These are phyloP conservation scores for Cercospora zeina DNA, from an alignment of 2,329 filamentous ascomycete species.

Conservation along the genomic window DNA sequence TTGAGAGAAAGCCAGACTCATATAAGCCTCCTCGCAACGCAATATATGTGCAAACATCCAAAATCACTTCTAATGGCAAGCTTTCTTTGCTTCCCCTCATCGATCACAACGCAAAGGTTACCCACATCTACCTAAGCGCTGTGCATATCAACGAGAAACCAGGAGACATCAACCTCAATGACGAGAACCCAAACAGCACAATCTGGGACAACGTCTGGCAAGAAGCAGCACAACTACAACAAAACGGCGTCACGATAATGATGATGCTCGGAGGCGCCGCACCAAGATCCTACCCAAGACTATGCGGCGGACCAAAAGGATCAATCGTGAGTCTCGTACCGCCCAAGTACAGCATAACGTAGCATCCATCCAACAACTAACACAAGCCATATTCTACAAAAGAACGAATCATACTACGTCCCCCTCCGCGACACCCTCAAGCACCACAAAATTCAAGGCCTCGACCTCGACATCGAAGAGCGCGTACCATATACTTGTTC, in stretches of 20 bases:
- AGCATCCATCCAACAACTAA: background rate
- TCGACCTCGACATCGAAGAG: constrained; percentile 40
- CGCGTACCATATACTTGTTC: constrained; percentile 31
- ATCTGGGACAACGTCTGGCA: constrained; percentile 32
- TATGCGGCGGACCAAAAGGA: constrained; percentile 31
- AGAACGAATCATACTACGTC: constrained; percentile 35
- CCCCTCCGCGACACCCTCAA: constrained; percentile 35
- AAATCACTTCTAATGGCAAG: constrained; percentile 28
- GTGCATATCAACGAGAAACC: constrained; percentile 36
- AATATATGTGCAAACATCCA: constrained; percentile 37
- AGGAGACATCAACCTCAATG: constrained; percentile 35
- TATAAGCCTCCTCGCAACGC: constrained; percentile 27
- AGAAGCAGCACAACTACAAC: constrained; percentile 34
- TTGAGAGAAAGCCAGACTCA: constrained; percentile 23
- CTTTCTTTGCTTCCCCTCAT: constrained; percentile 35
- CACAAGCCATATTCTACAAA: background rate
- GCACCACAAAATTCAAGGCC: constrained; percentile 34
- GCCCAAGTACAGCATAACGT: background rate
- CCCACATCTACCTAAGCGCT: constrained; percentile 36
- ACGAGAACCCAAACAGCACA: constrained; percentile 31
- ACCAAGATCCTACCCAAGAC: constrained; percentile 32
- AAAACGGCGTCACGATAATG: constrained; percentile 36
- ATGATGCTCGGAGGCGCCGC: constrained; percentile 40
- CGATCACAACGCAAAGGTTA: constrained; percentile 33
- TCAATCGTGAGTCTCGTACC: constrained; percentile 18